Conservation (phyloP, 169 alveolate genomes). For the Cryptosporidium bovis region DNA sequence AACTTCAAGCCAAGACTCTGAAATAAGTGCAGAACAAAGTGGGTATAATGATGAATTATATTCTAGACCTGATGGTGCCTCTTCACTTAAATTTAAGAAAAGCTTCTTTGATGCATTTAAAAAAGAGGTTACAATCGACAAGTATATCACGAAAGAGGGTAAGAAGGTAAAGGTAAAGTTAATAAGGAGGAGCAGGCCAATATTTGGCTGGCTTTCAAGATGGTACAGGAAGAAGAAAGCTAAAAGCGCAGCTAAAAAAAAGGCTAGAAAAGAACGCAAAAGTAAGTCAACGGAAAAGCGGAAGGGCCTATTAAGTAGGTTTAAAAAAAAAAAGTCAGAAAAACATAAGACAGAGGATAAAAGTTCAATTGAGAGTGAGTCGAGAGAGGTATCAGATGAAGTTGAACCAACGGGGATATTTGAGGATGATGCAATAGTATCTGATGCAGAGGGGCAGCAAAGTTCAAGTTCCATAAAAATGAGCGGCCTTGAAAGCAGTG, state of each 20-base stretch:
- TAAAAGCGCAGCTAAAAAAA: conserved; percentile 23
- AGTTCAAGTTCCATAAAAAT: background rate
- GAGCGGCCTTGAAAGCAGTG: background rate
- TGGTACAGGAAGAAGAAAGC: conserved; percentile 26
- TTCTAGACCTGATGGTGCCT: conserved; percentile 49
- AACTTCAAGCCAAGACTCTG: background rate
- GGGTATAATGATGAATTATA: background rate
- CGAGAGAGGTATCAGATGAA: background rate
- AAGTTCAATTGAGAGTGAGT: background rate
- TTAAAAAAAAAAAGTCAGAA: conserved; percentile 6
- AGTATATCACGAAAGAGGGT: conserved; percentile 30
- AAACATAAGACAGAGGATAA: background rate
- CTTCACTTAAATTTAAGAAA: background rate
- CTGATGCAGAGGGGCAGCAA: background rate
- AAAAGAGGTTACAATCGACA: conserved; percentile 14
- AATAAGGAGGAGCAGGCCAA: conserved; percentile 12
- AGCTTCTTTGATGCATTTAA: background rate
- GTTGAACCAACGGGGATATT: background rate
- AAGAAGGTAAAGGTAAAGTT: conserved; percentile 44
- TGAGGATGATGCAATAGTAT: background rate
- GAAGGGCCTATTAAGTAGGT: background rate
- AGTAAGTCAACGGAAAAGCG: background rate
- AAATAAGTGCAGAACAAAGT: background rate
- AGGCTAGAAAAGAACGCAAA: background rate
- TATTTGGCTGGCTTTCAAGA: background rate